Evolutionary conservation across 2,329 filamentous ascomycete genomes (phyloP).

Genomic region (Whalleya microplaca): DNA sequence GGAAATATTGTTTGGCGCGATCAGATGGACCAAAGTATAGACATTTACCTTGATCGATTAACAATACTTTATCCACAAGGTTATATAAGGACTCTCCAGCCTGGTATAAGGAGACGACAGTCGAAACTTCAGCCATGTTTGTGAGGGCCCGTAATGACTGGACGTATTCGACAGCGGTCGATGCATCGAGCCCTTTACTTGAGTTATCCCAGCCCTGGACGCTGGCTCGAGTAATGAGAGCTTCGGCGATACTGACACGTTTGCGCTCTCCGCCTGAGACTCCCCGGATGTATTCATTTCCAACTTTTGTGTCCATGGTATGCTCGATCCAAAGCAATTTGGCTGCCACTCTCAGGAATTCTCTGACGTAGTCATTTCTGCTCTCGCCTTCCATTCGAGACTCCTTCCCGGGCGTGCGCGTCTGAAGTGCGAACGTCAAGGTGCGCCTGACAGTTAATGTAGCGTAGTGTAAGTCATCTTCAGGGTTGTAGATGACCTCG

Average conservation of each 20-base stretch:
- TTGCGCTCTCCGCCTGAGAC: constrained; percentile 70
- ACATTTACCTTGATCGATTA: constrained; percentile 70
- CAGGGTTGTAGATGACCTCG: constrained; percentile 70
- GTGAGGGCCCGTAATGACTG: constrained; percentile 68
- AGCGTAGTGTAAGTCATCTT: constrained; percentile 70
- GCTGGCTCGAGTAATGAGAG: constrained; percentile 61
- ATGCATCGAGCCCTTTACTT: constrained; percentile 67
- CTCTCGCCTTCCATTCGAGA: constrained; percentile 68
- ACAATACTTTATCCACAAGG: constrained; percentile 69
- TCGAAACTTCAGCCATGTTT: constrained; percentile 63
- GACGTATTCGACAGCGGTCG: constrained; percentile 68
- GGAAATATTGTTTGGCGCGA: constrained; percentile 69
- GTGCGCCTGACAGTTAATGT: constrained; percentile 71
- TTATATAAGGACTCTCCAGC: constrained; percentile 56
- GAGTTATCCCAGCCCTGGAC: constrained; percentile 76
- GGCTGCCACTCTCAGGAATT: constrained; percentile 63
- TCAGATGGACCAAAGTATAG: constrained; percentile 71
- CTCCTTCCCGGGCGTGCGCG: constrained; percentile 62
- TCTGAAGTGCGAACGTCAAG: constrained; percentile 67
- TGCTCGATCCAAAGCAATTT: constrained; percentile 73
- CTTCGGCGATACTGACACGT: constrained; percentile 76
- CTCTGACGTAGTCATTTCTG: constrained; percentile 59
- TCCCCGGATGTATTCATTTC: constrained; percentile 65
- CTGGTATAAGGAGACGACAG: constrained; percentile 69
- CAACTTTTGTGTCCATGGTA: constrained; percentile 68